Percentiles rank a stretch among this genome's conserved stretches.
These are phyloP conservation scores for Aspergillus nidulans DNA, from an alignment of 495 filamentous ascomycete genomes.

Conservation along the genomic window DNA sequence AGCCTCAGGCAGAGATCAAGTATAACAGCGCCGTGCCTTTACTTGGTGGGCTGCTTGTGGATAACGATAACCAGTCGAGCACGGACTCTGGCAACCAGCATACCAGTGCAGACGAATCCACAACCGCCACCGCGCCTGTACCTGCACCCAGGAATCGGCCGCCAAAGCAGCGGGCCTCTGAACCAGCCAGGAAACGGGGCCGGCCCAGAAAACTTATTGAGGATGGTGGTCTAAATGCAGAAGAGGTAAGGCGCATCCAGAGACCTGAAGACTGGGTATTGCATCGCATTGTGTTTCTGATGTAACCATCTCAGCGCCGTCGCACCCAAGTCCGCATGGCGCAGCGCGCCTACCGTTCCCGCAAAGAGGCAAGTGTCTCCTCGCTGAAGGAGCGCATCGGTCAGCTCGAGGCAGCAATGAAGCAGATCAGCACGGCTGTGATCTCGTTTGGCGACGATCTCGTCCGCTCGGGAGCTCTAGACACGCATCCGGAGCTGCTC, in stretches of 20 bases:
- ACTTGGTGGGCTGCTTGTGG: not conserved
- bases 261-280: too few species aligned
- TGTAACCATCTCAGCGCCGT: conserved; percentile 52
- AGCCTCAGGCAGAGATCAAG: not conserved
- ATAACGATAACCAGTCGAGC: not conserved
- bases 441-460: conserved; percentile 61
- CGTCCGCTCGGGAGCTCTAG: conserved; percentile 45
- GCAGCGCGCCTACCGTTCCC: conserved; percentile 77
- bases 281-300: too few species aligned
- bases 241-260: conserved; percentile 23
- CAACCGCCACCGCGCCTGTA: not conserved
- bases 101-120: not conserved
- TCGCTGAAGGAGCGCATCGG: conserved; percentile 64
- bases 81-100: not conserved
- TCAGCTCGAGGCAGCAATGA: conserved; percentile 59
- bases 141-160: not conserved
- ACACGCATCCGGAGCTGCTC: conserved; percentile 28
- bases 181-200: conserved; percentile 17
- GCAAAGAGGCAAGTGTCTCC: conserved; percentile 78
- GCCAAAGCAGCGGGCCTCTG: not conserved
- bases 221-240: conserved; percentile 13
- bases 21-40: not conserved
- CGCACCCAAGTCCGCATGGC: conserved; percentile 85
- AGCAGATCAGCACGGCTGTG: conserved; percentile 71
- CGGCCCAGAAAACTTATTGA: conserved; percentile 15